A percentile compares a stretch with the other conserved stretches of the same genome.
Conservation (phyloP, 1,284 basidiomycete genomes). For the Albatrellus sp. region DNA sequence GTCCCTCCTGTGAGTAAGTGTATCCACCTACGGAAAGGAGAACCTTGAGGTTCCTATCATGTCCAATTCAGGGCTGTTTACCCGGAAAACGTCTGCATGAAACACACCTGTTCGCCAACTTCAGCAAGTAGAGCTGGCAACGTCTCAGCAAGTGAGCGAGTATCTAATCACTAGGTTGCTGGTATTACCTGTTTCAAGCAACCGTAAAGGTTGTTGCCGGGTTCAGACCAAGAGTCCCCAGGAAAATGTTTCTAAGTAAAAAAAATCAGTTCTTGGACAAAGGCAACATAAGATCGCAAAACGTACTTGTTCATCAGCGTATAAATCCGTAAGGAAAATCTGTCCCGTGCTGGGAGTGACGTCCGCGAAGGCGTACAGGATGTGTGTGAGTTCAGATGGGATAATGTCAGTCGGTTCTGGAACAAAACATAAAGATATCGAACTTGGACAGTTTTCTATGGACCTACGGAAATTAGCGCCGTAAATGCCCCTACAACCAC, state of each 20-base stretch:
- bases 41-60: slow-evolving; percentile 57
- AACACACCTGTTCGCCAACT: slow-evolving; percentile 47
- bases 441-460: slow-evolving; percentile 1
- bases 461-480: slow-evolving; percentile 63
- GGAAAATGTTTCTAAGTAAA: slow-evolving; percentile 48
- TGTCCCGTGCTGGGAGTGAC: slow-evolving; percentile 53
- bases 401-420: slow-evolving; percentile 50
- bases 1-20: slow-evolving; percentile 57
- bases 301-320: slow-evolving; percentile 70
- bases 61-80: not conserved
- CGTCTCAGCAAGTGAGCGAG: not conserved
- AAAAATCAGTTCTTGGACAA: not conserved
- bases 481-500: slow-evolving; percentile 61
- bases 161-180: not conserved
- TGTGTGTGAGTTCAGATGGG: slow-evolving; percentile 49
- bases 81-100: slow-evolving; percentile 1
- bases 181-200: slow-evolving; percentile 71
- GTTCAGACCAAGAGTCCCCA: slow-evolving; percentile 46
- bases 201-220: slow-evolving; percentile 73
- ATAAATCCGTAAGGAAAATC: slow-evolving; percentile 66
- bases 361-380: slow-evolving; percentile 83
- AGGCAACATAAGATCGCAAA: not conserved
- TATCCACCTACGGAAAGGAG: slow-evolving; percentile 69
- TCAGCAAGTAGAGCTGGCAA: slow-evolving; percentile 43
- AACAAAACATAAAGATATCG: slow-evolving; percentile 11